phyloP scores from a whole-genome alignment of 2,329 filamentous ascomycete species.

The Sporothrix protearum region DNA sequence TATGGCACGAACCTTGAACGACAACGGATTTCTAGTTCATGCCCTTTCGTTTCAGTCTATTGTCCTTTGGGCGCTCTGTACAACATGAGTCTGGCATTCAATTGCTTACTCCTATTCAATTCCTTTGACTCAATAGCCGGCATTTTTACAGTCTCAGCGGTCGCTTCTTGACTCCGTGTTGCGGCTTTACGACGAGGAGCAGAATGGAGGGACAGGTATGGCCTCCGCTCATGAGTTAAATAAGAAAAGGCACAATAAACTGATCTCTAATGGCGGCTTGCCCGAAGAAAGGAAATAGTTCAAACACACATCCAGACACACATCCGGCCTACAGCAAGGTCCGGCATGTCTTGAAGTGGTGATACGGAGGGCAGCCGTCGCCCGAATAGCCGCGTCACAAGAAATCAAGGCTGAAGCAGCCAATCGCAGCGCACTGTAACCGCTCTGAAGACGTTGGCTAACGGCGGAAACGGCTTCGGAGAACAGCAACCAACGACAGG shows the following conservation, averaged over 20 bases:
- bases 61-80: too few relatives aligned
- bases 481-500: neutral
- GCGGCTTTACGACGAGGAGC: neutral
- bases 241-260: neutral
- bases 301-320: neutral
- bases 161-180: neutral
- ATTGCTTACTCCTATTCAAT: too few relatives aligned
- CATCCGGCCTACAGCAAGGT: neutral
- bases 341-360: neutral
- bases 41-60: too few relatives aligned
- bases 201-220: neutral
- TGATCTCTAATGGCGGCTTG: neutral
- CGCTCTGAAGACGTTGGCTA: neutral
- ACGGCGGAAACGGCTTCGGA: neutral
- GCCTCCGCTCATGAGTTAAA: neutral
- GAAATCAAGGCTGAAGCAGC: neutral
- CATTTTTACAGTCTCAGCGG: neutral
- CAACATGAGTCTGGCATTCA: too few relatives aligned
- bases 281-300: neutral
- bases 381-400: constrained; percentile 1
- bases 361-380: neutral
- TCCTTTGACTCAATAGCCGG: neutral
- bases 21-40: too few relatives aligned
- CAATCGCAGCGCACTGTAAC: neutral
- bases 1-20: too few relatives aligned